Evolutionary conservation across 2,329 filamentous ascomycete species (phyloP).

Genomic region (Eurotiales sp.): DNA sequence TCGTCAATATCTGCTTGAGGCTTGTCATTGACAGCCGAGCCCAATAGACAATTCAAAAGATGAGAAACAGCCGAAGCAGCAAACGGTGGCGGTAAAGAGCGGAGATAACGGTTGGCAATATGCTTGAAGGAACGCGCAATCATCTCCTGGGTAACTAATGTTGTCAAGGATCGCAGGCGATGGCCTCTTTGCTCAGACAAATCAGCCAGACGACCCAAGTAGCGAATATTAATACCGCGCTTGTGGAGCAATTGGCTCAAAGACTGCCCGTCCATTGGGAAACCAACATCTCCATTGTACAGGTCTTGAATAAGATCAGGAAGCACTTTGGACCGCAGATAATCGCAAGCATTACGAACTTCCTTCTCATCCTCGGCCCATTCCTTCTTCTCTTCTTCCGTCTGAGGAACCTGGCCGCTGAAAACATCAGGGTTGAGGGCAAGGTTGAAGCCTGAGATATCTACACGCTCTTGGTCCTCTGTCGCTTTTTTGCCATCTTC

Average conservation of each 20-base stretch:
- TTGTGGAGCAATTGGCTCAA: slow-evolving; percentile 87
- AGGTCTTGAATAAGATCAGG: slow-evolving; percentile 84
- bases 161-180: slow-evolving; percentile 71
- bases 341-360: slow-evolving; percentile 77
- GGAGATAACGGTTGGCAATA: slow-evolving; percentile 72
- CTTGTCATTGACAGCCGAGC: slow-evolving; percentile 68
- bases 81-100: slow-evolving; percentile 73
- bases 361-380: slow-evolving; percentile 81
- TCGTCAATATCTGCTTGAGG: slow-evolving; percentile 75
- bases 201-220: slow-evolving; percentile 79
- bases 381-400: slow-evolving; percentile 81
- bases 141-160: slow-evolving; percentile 85
- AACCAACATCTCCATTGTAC: slow-evolving; percentile 87
- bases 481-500: slow-evolving; percentile 41
- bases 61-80: slow-evolving; percentile 78
- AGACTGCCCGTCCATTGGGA: slow-evolving; percentile 97
- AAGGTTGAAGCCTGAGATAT: slow-evolving; percentile 83
- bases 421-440: slow-evolving; percentile 92
- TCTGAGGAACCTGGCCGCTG: slow-evolving; percentile 86
- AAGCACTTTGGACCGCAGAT: slow-evolving; percentile 71
- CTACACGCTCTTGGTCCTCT: slow-evolving; percentile 64
- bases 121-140: slow-evolving; percentile 96
- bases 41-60: slow-evolving; percentile 89
- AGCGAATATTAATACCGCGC: slow-evolving; percentile 93
- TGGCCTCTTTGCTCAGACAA: slow-evolving; percentile 64